Percentiles rank a stretch among this genome's conserved stretches.
These are phyloP conservation scores for Mycena rebaudengoi DNA, from an alignment of 768 basidiomycete species.

Conservation along the genomic window DNA sequence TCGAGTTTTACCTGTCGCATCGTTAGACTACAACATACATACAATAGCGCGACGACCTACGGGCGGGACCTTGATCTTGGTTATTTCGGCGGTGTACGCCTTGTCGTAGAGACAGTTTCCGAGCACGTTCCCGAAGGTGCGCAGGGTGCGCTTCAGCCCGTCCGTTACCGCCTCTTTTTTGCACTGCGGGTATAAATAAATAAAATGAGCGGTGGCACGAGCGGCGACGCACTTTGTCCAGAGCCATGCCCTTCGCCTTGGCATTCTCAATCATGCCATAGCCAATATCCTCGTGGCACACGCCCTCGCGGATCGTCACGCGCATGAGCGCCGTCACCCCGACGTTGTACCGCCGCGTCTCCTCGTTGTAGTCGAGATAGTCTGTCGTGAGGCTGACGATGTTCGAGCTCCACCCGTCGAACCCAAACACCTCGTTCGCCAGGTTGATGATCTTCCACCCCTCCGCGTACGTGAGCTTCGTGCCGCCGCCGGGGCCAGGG, in stretches of 20 bases:
- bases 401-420: conserved; percentile 93
- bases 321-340: conserved; percentile 88
- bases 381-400: conserved; percentile 80
- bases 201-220: neutral
- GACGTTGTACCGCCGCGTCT: conserved; percentile 69
- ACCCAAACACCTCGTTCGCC: conserved; percentile 98
- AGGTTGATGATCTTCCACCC: conserved; percentile 99
- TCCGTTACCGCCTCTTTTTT: conserved; percentile 99
- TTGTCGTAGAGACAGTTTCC: conserved; percentile 99
- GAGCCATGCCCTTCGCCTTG: conserved; percentile 82
- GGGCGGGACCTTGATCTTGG: conserved; percentile 85
- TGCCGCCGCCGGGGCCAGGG: conserved; percentile 86
- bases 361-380: conserved; percentile 79
- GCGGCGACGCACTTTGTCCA: conserved; percentile 82
- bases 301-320: conserved; percentile 88
- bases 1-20: conserved; percentile 70
- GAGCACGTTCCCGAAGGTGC: conserved; percentile 93
- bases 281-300: conserved; percentile 93
- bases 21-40: neutral
- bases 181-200: conserved; percentile 60
- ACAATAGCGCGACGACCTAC: conserved; percentile 61
- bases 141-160: conserved; percentile 87
- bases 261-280: conserved; percentile 89
- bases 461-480: conserved; percentile 92
- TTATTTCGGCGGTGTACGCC: conserved; percentile 81